Evolutionary conservation across 192 early-diverging fungal genomes (phyloP), one percentile per base, ranked within the genome.

Genomic region (Chytriomyces hyalinus): DNA sequence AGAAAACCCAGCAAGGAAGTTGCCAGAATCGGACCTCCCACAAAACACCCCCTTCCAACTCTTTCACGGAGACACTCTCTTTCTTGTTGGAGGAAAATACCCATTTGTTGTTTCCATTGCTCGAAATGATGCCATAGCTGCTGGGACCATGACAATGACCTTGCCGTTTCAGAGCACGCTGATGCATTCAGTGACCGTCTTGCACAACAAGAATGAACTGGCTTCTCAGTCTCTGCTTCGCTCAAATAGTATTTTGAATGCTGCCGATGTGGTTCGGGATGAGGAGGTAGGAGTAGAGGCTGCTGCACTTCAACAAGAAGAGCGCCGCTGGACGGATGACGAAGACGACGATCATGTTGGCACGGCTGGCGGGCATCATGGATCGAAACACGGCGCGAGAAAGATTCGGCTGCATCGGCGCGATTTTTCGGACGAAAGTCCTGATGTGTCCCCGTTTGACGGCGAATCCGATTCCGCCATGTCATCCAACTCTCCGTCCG

Each of bases 241-340:
- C 15, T 26, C 22, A 43, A 59, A 22, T 20, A 71, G 20, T 36
- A 36, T 36, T 36, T 36, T 36, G 36, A 36, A 36, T 36, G 36
- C 36, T 36, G 36, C 36, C 36, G 36, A 36, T 3, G 36, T 36
- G 36, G 36, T 36, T 36, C 36, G 36, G 8, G 20, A 10, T 4
- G 36, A 43, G 63, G 63, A 10, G 43, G 28, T 13, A 4, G 8
- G 67, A 11, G n/a, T 6, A 10, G 13, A 10, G 26, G 49, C 28
- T 17, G 49, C 36, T 36, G 36, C 36, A 36, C 36, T 36, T 36
- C 36, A 71, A 17, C 26, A 50, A 71, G 45, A 60, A 59, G 66
- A 67, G 66, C 26, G 45, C 7, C 24, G 67, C 43, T 71, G 69
- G 69, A 71, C 69, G 26, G 69, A 71, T 26, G 69, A 71, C 44